These are phyloP conservation scores for Bryopsis sp. DNA, from an alignment of 139 green algal genomes.

Conservation along the genomic window DNA sequence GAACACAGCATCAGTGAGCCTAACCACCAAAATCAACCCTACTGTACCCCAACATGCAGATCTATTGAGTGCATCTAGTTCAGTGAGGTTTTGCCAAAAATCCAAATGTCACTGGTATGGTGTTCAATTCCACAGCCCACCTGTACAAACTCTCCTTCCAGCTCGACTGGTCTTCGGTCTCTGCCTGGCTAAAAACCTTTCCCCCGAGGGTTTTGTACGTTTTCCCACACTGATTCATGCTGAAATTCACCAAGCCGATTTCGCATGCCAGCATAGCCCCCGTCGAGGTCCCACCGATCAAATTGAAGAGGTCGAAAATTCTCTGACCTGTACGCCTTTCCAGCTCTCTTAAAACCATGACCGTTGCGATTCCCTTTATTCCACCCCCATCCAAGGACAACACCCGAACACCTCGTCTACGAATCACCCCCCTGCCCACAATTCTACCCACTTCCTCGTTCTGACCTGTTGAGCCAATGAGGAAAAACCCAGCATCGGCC, in stretches of 20 bases:
- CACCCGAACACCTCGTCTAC: slow-evolving; percentile 72
- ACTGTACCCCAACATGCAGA: too few species aligned
- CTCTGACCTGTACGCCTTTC: slow-evolving; percentile 41
- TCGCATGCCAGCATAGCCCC: slow-evolving; percentile 81
- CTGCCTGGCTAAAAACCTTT: slow-evolving; percentile 48
- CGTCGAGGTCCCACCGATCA: slow-evolving; percentile 72
- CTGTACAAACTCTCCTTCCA: slow-evolving; percentile 53
- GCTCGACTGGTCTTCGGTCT: slow-evolving; percentile 28
- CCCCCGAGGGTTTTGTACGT: slow-evolving; percentile 72
- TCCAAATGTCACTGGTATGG: too few species aligned
- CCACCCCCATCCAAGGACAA: slow-evolving; percentile 90
- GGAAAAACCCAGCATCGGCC: too few species aligned
- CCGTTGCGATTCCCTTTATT: slow-evolving; percentile 77
- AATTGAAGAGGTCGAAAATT: slow-evolving; percentile 74
- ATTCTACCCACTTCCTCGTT: slow-evolving; percentile 40
- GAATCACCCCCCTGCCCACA: slow-evolving; percentile 37
- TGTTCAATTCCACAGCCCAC: too few species aligned
- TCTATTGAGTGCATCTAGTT: too few species aligned
- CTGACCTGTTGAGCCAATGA: too few species aligned
- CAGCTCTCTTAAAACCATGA: slow-evolving; percentile 62
- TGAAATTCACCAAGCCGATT: slow-evolving; percentile 55
- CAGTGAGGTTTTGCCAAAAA: too few species aligned
- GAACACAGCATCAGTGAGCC: too few species aligned
- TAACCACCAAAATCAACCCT: too few species aligned
- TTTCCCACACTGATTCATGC: slow-evolving; percentile 68